Percentiles rank a stretch among this genome's conserved stretches.
Conservation (phyloP, 306 rosid species). For the Pterocarpus santalinus region DNA sequence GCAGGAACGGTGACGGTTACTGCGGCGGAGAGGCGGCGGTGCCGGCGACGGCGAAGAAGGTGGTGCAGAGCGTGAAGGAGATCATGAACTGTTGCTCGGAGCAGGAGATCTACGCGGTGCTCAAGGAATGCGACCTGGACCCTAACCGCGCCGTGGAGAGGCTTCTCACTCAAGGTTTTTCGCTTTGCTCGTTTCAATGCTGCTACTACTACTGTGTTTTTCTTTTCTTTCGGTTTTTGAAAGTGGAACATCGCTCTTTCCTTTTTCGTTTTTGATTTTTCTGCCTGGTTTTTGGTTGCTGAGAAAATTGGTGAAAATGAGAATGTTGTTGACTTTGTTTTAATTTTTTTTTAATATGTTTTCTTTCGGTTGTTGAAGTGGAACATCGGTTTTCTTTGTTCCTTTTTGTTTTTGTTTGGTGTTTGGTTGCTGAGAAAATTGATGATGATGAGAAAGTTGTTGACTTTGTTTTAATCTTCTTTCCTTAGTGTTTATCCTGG, state of each 20-base stretch:
- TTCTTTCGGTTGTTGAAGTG: slow-evolving; percentile 7
- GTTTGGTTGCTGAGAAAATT: slow-evolving; percentile 9
- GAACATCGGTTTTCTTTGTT: background rate
- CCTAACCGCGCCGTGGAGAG: slow-evolving; percentile 54
- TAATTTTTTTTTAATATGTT: background rate
- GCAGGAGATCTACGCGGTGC: slow-evolving; percentile 48
- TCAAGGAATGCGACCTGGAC: slow-evolving; percentile 57
- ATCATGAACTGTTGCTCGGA: slow-evolving; percentile 49
- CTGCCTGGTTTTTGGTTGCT: background rate
- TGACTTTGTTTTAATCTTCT: background rate
- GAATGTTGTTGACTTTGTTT: background rate
- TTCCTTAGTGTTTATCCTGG: background rate
- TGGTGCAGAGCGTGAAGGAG: slow-evolving; percentile 50
- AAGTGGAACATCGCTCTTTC: too few relatives aligned
- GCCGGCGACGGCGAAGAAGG: slow-evolving; percentile 22
- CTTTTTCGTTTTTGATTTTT: background rate
- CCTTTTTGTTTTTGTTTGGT: background rate
- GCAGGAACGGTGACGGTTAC: background rate
- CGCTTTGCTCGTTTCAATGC: too few relatives aligned
- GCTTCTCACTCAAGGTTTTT: slow-evolving; percentile 60
- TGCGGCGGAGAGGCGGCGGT: background rate
- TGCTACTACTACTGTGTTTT: background rate
- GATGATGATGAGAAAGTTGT: slow-evolving; percentile 10
- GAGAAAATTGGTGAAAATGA: background rate
- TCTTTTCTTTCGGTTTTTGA: background rate